These are phyloP conservation scores for Escovopsis sp. DNA, from an alignment of 2,329 filamentous ascomycete genomes.

Conservation along the genomic window DNA sequence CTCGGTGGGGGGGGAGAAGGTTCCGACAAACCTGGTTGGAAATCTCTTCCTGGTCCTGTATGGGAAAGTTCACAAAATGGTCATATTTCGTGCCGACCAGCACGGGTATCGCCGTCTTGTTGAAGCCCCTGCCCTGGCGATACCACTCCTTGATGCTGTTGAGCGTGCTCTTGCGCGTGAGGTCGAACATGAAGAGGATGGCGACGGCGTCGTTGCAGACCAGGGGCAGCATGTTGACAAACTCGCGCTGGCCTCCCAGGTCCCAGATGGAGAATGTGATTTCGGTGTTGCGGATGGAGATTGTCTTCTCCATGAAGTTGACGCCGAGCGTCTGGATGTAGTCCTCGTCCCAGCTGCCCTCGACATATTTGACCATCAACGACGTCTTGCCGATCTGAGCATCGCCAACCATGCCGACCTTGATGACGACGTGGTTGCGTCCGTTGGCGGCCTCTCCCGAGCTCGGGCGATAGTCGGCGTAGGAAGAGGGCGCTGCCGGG, in stretches of 20 bases:
- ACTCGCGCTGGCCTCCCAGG: constrained; percentile 91
- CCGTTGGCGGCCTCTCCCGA: constrained; percentile 28
- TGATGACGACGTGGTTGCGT: constrained; percentile 79
- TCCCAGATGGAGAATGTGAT: constrained; percentile 99
- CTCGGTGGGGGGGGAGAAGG: too few relatives aligned
- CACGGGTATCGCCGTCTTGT: constrained; percentile 99
- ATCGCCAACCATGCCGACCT: constrained; percentile 98
- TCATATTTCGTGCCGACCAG: constrained; percentile 97
- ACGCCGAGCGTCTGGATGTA: constrained; percentile 98
- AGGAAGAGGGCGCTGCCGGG: constrained; percentile 19
- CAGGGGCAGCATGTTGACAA: constrained; percentile 98
- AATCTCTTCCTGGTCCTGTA: constrained; percentile 96
- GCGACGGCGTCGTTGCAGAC: constrained; percentile 98
- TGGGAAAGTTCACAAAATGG: constrained; percentile 96
- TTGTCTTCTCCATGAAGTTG: constrained; percentile 99
- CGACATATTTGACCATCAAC: constrained; percentile 98
- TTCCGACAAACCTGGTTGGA: constrained; percentile 61
- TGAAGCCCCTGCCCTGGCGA: constrained; percentile 90
- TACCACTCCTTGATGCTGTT: constrained; percentile 99
- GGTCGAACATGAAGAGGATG: constrained; percentile 98
- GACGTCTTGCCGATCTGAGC: constrained; percentile 99
- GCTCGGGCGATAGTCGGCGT: constrained; percentile 31
- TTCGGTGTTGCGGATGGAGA: constrained; percentile 96
- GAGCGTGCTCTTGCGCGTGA: constrained; percentile 92
- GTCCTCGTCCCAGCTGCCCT: constrained; percentile 98